These are phyloP conservation scores for Jackrogersella multiformis DNA, from an alignment of 495 filamentous ascomycete genomes.

Conservation along the genomic window DNA sequence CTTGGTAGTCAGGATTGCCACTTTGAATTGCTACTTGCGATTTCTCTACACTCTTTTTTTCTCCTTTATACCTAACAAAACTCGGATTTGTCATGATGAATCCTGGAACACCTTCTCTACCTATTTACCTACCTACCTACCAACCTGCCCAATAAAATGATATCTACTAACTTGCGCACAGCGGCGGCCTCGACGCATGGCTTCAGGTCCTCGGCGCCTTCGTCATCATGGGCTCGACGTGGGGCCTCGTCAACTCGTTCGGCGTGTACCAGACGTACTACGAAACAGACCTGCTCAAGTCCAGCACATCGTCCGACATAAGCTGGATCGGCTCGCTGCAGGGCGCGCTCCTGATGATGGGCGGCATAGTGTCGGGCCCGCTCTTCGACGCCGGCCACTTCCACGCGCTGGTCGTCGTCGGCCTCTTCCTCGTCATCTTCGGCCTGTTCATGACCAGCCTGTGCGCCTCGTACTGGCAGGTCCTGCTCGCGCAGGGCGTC, in stretches of 20 bases:
- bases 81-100: no score
- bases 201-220: conserved; percentile 54
- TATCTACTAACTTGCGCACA: conserved; percentile 4
- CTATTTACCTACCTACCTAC: not conserved
- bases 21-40: not conserved
- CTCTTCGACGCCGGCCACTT: conserved; percentile 45
- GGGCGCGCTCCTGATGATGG: conserved; percentile 48
- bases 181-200: conserved; percentile 57
- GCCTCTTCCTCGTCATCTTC: conserved; percentile 56
- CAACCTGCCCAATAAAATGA: not conserved
- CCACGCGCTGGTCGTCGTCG: conserved; percentile 23
- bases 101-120: no score
- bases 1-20: conserved; percentile 18
- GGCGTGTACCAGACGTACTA: conserved; percentile 65
- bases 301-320: conserved; percentile 47
- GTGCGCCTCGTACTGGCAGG: conserved; percentile 68
- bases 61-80: no score
- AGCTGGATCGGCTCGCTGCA: conserved; percentile 57
- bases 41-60: not conserved
- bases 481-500: conserved; percentile 69
- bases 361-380: conserved; percentile 53
- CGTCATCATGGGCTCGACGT: conserved; percentile 53
- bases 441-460: conserved; percentile 77
- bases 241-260: conserved; percentile 61
- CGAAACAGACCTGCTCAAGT: conserved; percentile 47